Evolutionary conservation across 78 protist species (phyloP), one percentile per base, ranked within the genome.

Genomic region (Salpingoeca rosetta): DNA sequence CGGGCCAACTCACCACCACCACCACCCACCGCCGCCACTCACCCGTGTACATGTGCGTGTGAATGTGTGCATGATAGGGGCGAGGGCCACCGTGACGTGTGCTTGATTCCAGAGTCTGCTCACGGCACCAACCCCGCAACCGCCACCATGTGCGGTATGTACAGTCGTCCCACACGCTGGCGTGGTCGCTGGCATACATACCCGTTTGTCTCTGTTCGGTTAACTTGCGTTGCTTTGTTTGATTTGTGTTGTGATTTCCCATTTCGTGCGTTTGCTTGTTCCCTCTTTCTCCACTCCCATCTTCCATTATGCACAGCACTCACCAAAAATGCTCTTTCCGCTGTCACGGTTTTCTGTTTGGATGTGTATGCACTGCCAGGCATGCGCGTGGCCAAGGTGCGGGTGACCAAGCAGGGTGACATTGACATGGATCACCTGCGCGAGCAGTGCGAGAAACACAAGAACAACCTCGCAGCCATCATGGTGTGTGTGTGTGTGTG

Each of bases 61-160:
- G n/a, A n/a, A n/a, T n/a, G n/a, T n/a, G n/a, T n/a, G n/a, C n/a
- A n/a, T n/a, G n/a, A 7, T 17, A 24, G 73, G 75, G 92, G 93
- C 51, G 93, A 94, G 56, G 28, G 65, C 40, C 90, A 98, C 81
- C 91, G 99, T 81, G 80, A 96, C 82, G 90, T 97, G 82, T 98
- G 99, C 89, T 80, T 98, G 56, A 96, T 98, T 87, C 99, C 99
- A 41, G 85, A 82, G 31, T 89, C 95, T 35, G 99, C 99, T 1
- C 99, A 98, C 94, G 99, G 99, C 73, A 98, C 99, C 75, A 98
- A 98, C 89, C 99, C 99, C 27, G 99, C 99, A 3, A 87, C 94
- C 22, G 98, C 99, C 11, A 94, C 56, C n/a, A 89, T 96, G 96
- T 88, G 84, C 44, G 93, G 94, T 36, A 79, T 93, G 91, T 51